Evolutionary conservation across 805 yeast species (phyloP), one percentile per base, ranked within the genome.

Genomic region (Wickerhamomyces ciferrii): DNA sequence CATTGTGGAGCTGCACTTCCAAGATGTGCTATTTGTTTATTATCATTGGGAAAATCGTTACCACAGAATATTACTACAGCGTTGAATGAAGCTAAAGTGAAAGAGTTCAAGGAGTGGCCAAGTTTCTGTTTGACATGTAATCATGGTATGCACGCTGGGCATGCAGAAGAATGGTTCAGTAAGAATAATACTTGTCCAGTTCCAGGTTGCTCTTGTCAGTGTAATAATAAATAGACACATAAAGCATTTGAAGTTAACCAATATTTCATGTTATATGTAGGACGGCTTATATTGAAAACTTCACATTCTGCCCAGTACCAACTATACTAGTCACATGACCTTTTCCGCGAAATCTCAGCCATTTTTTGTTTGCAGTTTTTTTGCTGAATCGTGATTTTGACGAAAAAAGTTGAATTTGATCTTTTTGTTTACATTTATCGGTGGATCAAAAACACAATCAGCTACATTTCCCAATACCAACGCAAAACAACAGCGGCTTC

Each of bases 121-220:
- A 87, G 94, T 54, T 89, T 89, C 66, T 92, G 99, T 59, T 67
- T 92, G 52, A 79, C 83, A 31, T 92, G 99, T 61, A 88, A 86
- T 60, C 99, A 92, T 58, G 96, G 97, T 1, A 83, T 83, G 79
- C 99, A 92, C 67, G 90, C 96, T 0, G 90, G 86, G 4, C 99
- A 92, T 62, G 97, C 97, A 0, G 90, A 87, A 52, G 95, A 91
- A 58, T 92, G 99, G 99, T 92, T 92, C 62, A 76, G 84, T 23
- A 84, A 83, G 61, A 96, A 91, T 57, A 79, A 78, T 46, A 79
- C 87, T 1, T 92, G 99, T 59, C 97, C 99, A 0, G 96, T 92
- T 3, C 97, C 97, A 0, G 96, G 90, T 39, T 92, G 99, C 59
- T 71, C 74, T 37, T 92, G 99, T 59, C 71, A 79, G 43, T 92